A percentile compares a stretch with the other conserved stretches of the same genome.
Conservation (phyloP, 2,329 filamentous ascomycete species). For the Orbilia quercus region DNA sequence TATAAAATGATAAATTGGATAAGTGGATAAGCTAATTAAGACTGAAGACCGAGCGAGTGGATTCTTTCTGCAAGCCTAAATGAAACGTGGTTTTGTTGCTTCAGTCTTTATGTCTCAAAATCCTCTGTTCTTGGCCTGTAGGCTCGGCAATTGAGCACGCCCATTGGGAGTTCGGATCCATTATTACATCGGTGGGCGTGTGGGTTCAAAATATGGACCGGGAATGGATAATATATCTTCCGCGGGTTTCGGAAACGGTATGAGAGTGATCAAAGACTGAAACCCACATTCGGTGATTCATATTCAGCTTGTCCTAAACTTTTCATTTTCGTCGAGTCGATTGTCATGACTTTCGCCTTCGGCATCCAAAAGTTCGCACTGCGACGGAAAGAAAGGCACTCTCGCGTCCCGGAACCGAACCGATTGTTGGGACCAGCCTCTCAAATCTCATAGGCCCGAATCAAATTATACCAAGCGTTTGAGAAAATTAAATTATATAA, state of each 20-base stretch:
- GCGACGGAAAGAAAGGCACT: too few species aligned
- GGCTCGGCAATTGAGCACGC: conserved; percentile 48
- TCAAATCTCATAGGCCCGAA: neutral
- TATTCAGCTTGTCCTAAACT: neutral
- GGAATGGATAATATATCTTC: conserved; percentile 56
- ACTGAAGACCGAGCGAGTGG: neutral
- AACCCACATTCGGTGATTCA: conserved; percentile 18
- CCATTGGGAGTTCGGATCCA: conserved; percentile 37
- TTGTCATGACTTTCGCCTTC: conserved; percentile 4
- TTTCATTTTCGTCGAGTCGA: neutral
- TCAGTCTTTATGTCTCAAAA: conserved; percentile 26
- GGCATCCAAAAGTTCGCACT: neutral
- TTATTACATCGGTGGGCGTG: conserved; percentile 21
- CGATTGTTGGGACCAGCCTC: neutral
- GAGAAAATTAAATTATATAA: neutral
- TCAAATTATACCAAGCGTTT: too few species aligned
- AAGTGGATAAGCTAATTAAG: conserved; percentile 16
- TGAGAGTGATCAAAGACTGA: conserved; percentile 29
- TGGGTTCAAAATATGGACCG: neutral
- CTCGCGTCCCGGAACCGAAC: neutral
- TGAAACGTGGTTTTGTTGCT: conserved; percentile 50
- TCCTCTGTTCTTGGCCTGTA: conserved; percentile 27
- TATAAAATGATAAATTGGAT: conserved; percentile 5
- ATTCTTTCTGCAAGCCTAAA: conserved; percentile 16
- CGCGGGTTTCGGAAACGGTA: conserved; percentile 52